Evolutionary conservation across 1,139 yeast species (phyloP).

Genomic region (Blastobotrys raffinosifermentans): DNA sequence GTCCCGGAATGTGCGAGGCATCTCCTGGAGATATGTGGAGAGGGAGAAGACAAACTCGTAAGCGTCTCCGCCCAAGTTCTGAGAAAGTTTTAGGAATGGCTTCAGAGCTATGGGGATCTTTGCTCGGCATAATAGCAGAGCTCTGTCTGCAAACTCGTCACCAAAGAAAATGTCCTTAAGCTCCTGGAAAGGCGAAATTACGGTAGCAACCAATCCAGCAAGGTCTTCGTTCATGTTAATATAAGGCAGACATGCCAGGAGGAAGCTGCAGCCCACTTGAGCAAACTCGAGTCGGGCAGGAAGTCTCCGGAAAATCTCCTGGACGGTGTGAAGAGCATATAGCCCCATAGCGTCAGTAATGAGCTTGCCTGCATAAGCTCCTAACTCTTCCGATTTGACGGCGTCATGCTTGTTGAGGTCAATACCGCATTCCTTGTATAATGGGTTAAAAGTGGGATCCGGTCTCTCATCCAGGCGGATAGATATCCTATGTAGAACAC

Average conservation of each 20-base stretch:
- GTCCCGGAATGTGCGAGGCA: constrained; percentile 31
- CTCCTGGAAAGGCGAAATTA: constrained; percentile 51
- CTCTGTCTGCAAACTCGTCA: constrained; percentile 47
- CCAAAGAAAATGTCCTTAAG: constrained; percentile 55
- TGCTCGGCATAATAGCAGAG: constrained; percentile 58
- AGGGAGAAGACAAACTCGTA: constrained; percentile 54
- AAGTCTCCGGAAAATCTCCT: constrained; percentile 38
- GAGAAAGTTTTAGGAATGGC: constrained; percentile 57
- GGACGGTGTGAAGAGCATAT: constrained; percentile 36
- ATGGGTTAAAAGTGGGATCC: constrained; percentile 10
- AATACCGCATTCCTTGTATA: constrained; percentile 6
- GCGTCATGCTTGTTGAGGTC: constrained; percentile 8
- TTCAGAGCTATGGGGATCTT: constrained; percentile 67
- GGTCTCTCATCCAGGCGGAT: constrained; percentile 40
- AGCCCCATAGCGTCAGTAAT: constrained; percentile 42
- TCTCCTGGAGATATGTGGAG: constrained; percentile 51
- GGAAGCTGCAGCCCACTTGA: constrained; percentile 53
- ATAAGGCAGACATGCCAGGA: constrained; percentile 58
- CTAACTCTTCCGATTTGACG: constrained; percentile 12
- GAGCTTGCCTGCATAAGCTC: constrained; percentile 24
- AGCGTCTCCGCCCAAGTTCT: constrained; percentile 58
- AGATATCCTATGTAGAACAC: constrained; percentile 52
- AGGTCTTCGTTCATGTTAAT: constrained; percentile 52
- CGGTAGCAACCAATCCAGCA: constrained; percentile 45
- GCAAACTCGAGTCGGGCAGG: constrained; percentile 46